Conservation (phyloP, 345 rosid genomes). For the Acer campestre region DNA sequence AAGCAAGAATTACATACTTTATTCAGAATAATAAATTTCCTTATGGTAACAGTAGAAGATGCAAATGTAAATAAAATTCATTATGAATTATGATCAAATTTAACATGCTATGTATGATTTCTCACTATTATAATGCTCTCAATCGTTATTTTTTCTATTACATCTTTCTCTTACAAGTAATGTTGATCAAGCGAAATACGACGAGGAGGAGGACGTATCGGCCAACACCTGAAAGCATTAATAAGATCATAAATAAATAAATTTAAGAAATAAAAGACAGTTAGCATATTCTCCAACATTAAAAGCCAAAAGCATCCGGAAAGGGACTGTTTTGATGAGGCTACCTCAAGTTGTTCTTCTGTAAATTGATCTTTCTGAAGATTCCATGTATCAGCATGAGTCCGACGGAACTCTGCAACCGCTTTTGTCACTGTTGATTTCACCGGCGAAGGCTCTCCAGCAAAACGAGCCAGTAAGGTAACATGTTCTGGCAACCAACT, state of each 20-base stretch:
- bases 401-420: constrained; percentile 93
- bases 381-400: constrained; percentile 98
- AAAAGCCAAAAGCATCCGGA: neutral
- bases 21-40: constrained; percentile 29
- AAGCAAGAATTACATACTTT: constrained; percentile 13
- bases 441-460: constrained; percentile 79
- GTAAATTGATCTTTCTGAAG: constrained; percentile 87
- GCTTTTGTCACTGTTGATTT: constrained; percentile 96
- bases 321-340: neutral
- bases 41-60: constrained; percentile 5
- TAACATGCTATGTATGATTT: constrained; percentile 13
- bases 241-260: constrained; percentile 6
- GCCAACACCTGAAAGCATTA: constrained; percentile 78
- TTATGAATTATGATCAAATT: constrained; percentile 13
- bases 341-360: constrained; percentile 97
- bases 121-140: constrained; percentile 19
- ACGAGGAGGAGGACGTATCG: constrained; percentile 90
- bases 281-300: neutral
- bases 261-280: neutral
- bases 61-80: constrained; percentile 34
- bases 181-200: constrained; percentile 80
- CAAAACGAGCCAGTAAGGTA: constrained; percentile 83
- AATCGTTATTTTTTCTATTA: constrained; percentile 21
- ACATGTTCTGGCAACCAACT: constrained; percentile 97
- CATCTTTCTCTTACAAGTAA: constrained; percentile 18